Conservation (phyloP, 805 yeast species). For the Candida dajiaensis region DNA sequence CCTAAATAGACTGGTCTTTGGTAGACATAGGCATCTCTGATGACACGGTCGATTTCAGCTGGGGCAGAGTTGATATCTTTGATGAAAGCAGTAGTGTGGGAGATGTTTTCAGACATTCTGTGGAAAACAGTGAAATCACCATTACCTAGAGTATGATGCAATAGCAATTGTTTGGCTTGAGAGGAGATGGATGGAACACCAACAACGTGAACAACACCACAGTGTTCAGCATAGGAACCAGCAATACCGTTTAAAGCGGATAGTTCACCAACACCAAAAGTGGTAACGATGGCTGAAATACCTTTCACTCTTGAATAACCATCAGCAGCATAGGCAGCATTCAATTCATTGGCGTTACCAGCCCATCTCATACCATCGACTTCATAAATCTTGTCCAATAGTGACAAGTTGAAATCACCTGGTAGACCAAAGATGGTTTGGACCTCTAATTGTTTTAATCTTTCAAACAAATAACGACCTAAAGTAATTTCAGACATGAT, state of each 20-base stretch:
- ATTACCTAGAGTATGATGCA: conserved; percentile 82
- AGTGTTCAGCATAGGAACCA: conserved; percentile 87
- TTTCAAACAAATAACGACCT: conserved; percentile 74
- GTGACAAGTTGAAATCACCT: conserved; percentile 72
- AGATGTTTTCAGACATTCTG: conserved; percentile 70
- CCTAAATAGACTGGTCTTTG: conserved; percentile 84
- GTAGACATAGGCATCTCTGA: conserved; percentile 60
- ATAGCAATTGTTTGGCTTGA: conserved; percentile 62
- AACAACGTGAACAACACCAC: conserved; percentile 76
- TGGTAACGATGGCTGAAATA: conserved; percentile 67
- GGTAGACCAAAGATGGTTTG: conserved; percentile 75
- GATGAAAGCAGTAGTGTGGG: conserved; percentile 59
- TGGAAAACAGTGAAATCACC: conserved; percentile 77
- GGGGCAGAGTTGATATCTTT: conserved; percentile 64
- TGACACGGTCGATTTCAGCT: conserved; percentile 64
- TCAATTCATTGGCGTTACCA: conserved; percentile 85
- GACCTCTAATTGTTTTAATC: conserved; percentile 67
- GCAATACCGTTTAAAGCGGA: conserved; percentile 82
- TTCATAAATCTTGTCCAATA: conserved; percentile 68
- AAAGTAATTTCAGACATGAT: conserved; percentile 43
- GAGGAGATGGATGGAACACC: conserved; percentile 80
- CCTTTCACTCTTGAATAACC: conserved; percentile 83
- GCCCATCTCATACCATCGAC: conserved; percentile 80
- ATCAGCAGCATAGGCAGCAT: conserved; percentile 85
- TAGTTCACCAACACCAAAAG: conserved; percentile 89